These are phyloP conservation scores for Tetrahymena borealis DNA, from an alignment of 73 alveolate species.

Conservation along the genomic window DNA sequence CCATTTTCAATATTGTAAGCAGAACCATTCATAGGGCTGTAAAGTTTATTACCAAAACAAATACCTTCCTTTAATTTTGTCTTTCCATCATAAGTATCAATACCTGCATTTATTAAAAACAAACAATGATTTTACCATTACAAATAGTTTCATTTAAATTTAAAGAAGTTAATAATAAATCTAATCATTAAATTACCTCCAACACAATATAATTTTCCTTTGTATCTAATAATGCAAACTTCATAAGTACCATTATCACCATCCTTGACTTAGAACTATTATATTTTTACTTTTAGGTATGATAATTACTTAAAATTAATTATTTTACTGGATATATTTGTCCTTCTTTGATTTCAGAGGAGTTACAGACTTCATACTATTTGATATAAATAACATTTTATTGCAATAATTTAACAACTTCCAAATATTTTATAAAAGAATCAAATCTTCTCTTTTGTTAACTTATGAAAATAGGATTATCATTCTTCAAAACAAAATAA, in stretches of 20 bases:
- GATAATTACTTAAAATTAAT: neutral
- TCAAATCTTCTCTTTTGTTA: too few relatives aligned
- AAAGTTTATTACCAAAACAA: constrained; percentile 31
- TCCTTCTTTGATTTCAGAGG: neutral
- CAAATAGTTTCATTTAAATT: neutral
- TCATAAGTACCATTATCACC: neutral
- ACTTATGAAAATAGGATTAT: too few relatives aligned
- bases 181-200: too few relatives aligned
- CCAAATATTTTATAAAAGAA: too few relatives aligned
- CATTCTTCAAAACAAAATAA: too few relatives aligned
- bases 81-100: constrained; percentile 33
- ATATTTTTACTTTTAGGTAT: neutral
- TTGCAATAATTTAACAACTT: neutral
- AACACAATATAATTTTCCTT: neutral
- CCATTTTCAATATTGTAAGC: constrained; percentile 37
- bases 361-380: neutral
- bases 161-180: neutral
- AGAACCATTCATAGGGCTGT: constrained; percentile 44
- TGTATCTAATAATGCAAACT: neutral
- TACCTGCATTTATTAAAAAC: neutral
- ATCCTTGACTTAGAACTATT: neutral
- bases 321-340: neutral
- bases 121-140: neutral
- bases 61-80: constrained; percentile 31
- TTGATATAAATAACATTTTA: neutral